Conservation (phyloP, 164 flowering plant species). For the Malania oleifera region DNA sequence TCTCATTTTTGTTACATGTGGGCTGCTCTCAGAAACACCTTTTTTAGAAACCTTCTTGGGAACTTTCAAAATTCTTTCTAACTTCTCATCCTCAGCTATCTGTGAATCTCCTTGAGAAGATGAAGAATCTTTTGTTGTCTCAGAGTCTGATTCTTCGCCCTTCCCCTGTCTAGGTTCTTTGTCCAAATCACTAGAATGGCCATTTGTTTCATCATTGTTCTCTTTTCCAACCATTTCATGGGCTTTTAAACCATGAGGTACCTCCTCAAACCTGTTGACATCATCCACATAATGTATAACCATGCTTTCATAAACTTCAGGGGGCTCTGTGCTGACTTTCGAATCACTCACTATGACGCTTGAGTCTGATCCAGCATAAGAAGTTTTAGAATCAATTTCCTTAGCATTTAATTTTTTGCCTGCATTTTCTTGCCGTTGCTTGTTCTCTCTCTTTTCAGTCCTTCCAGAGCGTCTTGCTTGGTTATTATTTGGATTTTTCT, state of each 20-base stretch:
- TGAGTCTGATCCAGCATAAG: constrained; percentile 20
- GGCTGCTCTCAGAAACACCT: constrained; percentile 17
- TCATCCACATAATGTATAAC: constrained; percentile 52
- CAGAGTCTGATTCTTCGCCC: constrained; percentile 67
- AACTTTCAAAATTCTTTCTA: constrained; percentile 30
- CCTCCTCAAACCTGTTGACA: constrained; percentile 47
- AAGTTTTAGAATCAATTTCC: constrained; percentile 25
- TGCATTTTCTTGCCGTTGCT: constrained; percentile 28
- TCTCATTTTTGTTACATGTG: constrained; percentile 26
- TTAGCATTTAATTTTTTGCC: constrained; percentile 29
- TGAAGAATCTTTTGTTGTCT: constrained; percentile 50
- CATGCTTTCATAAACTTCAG: constrained; percentile 45
- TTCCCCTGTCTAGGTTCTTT: constrained; percentile 38
- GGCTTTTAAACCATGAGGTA: constrained; percentile 16
- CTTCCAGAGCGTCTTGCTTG: constrained; percentile 32
- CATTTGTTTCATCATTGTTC: constrained; percentile 31
- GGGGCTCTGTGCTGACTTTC: constrained; percentile 29
- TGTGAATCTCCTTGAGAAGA: constrained; percentile 65
- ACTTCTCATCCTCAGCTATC: constrained; percentile 47
- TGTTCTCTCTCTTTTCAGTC: constrained; percentile 29
- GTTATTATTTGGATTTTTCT: constrained; percentile 25
- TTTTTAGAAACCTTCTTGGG: constrained; percentile 25
- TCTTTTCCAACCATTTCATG: constrained; percentile 30
- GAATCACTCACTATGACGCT: constrained; percentile 32
- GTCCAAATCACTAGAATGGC: constrained; percentile 39